Evolutionary conservation across 352 stramenopile genomes (phyloP).

Genomic region (Pythium utonaiense): DNA sequence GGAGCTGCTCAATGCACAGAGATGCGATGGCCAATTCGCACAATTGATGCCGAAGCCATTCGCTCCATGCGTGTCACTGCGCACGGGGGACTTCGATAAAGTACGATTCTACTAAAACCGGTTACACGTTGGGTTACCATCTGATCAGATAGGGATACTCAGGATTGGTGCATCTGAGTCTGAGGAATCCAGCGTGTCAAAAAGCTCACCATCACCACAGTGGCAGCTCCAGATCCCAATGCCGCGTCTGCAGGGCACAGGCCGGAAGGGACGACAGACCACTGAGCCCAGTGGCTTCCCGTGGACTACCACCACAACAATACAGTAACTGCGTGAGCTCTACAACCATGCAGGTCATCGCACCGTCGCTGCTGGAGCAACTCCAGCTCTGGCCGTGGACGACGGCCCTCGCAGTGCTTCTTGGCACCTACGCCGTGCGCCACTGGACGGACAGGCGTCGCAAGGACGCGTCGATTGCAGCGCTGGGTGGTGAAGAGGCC

Average conservation of each 20-base stretch:
- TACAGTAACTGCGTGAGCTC: neutral
- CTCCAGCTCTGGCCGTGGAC: slow-evolving; percentile 21
- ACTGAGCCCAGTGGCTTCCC: neutral
- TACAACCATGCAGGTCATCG: slow-evolving; percentile 9
- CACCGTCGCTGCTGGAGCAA: slow-evolving; percentile 10
- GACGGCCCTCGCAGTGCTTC: slow-evolving; percentile 8
- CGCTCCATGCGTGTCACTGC: slow-evolving; percentile 12
- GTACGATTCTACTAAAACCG: slow-evolving; percentile 3
- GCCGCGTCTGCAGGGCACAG: too few relatives aligned
- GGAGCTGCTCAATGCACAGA: neutral
- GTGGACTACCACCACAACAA: too few relatives aligned
- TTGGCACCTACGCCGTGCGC: neutral
- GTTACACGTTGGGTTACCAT: neutral
- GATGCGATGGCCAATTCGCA: neutral
- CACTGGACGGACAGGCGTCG: slow-evolving; percentile 6
- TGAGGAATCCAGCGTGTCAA: neutral
- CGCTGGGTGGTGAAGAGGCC: slow-evolving; percentile 16
- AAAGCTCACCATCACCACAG: too few relatives aligned
- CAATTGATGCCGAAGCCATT: slow-evolving; percentile 13
- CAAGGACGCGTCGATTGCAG: slow-evolving; percentile 1
- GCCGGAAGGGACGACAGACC: too few relatives aligned
- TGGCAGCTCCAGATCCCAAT: too few relatives aligned
- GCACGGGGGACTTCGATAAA: neutral
- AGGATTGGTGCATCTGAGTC: neutral
- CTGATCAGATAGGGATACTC: neutral